Evolutionary conservation across 352 stramenopile genomes (phyloP).

Genomic region (Phytophthora pisi): DNA sequence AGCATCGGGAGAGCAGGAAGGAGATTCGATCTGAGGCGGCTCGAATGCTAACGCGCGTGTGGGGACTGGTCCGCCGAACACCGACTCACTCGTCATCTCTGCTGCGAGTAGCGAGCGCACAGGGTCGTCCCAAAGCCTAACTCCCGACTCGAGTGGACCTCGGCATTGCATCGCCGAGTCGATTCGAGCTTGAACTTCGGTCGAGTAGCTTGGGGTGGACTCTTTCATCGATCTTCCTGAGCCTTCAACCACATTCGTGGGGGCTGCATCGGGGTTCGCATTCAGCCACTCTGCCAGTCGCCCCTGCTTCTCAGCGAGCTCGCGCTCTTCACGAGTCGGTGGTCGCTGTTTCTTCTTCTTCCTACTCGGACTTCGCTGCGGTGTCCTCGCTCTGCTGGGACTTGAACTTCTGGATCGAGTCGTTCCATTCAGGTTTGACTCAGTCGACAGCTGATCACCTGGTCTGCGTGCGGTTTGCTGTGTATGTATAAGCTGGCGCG

Average conservation of each 20-base stretch:
- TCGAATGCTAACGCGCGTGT: conserved; percentile 44
- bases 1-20: background rate
- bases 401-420: conserved; percentile 1
- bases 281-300: conserved; percentile 28
- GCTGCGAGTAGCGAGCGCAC: conserved; percentile 56
- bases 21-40: conserved; percentile 6
- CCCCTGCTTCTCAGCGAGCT: conserved; percentile 24
- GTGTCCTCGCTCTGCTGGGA: conserved; percentile 8
- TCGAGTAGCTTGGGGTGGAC: conserved; percentile 28
- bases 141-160: conserved; percentile 13
- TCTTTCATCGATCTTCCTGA: background rate
- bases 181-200: conserved; percentile 47
- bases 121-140: conserved; percentile 49
- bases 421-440: conserved; percentile 2
- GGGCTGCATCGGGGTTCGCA: conserved; percentile 17
- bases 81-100: conserved; percentile 61
- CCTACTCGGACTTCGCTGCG: conserved; percentile 19
- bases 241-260: conserved; percentile 2
- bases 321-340: conserved; percentile 22
- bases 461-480: conserved; percentile 5
- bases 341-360: conserved; percentile 28
- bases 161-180: conserved; percentile 34
- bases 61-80: conserved; percentile 50
- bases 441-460: conserved; percentile 1
- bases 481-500: conserved; percentile 1